These are phyloP conservation scores for Thermothelomyces thermophilus DNA, from an alignment of 2,329 filamentous ascomycete species.

Conservation along the genomic window DNA sequence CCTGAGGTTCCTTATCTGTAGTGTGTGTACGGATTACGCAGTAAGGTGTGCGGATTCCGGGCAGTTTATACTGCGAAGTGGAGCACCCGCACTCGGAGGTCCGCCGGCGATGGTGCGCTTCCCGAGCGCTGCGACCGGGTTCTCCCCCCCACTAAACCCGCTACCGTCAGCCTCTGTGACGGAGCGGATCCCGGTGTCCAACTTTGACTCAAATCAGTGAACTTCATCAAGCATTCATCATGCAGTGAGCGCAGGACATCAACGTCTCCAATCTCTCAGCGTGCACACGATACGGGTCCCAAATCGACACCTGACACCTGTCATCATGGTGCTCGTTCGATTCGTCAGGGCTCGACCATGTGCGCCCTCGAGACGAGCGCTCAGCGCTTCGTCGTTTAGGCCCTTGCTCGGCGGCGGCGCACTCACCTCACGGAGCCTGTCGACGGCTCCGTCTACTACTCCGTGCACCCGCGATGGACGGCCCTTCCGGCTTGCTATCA, in stretches of 20 bases:
- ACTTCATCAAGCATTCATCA: too few relatives aligned
- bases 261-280: too few relatives aligned
- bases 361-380: neutral
- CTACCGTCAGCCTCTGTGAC: neutral
- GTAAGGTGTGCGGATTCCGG: too few relatives aligned
- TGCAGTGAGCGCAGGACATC: too few relatives aligned
- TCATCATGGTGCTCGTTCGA: constrained; percentile 1
- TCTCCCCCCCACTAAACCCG: neutral
- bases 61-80: too few relatives aligned
- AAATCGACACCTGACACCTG: neutral
- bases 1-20: too few relatives aligned
- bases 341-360: neutral
- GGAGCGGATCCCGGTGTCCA: neutral
- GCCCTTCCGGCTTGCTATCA: constrained; percentile 73
- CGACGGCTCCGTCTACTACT: constrained; percentile 7
- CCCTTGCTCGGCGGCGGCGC: too few relatives aligned
- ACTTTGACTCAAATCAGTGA: neutral
- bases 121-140: constrained; percentile 1
- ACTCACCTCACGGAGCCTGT: neutral
- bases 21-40: too few relatives aligned
- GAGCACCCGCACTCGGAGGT: constrained; percentile 2
- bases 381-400: constrained; percentile 4
- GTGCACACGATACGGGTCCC: neutral
- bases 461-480: constrained; percentile 29
- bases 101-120: constrained; percentile 6